Evolutionary conservation across 2,329 filamentous ascomycete genomes (phyloP), one percentile per base, ranked within the genome.

Genomic region (Fusarium sp.): DNA sequence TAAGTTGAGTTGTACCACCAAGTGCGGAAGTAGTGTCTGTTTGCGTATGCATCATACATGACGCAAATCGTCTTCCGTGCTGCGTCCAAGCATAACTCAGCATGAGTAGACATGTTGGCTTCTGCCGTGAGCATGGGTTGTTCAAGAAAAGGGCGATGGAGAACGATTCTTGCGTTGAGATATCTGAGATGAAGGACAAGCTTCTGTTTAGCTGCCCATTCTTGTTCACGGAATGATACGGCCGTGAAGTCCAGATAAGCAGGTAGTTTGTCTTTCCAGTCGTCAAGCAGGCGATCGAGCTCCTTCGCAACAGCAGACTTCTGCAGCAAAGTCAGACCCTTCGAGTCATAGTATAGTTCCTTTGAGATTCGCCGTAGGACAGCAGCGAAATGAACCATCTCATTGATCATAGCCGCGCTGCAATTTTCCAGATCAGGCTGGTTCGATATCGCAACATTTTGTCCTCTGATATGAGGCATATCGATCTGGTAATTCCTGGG

Each of bases 1-100:
- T 66, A 66, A 2, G 59, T 66, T 4, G 59, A 56, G 24, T 66
- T 66, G 17, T 66, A 66, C 60, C 64, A 66, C 61, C 61, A 63
- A 10, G 54, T 63, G 3, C 61, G 61, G 22, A 63, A 63, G 18
- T 63, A 63, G 8, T 60, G 54, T 15, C 61, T 17, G 15, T 63
- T 60, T 15, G 54, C 28, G 1, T 63, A 63, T 6, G 61, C 54
- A 3, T 63, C 54, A 8, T 63, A 60, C 54, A 63, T 60, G 14
- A 63, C 18, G 10, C 42, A 58, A 32, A 63, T 60, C 0, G 61
- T 63, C 9, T 48, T 47, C 15, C 54, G 42, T 6, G 61, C 61
- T 3, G 61, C 61, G 1, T 48, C 61, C 15, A 63, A 8, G 4
- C 61, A 63, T 10, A 48, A 1, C 3, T 60, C 54, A 4, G n/a